Conservation (phyloP, 1,284 basidiomycete genomes). For the Tylopilus sp. region DNA sequence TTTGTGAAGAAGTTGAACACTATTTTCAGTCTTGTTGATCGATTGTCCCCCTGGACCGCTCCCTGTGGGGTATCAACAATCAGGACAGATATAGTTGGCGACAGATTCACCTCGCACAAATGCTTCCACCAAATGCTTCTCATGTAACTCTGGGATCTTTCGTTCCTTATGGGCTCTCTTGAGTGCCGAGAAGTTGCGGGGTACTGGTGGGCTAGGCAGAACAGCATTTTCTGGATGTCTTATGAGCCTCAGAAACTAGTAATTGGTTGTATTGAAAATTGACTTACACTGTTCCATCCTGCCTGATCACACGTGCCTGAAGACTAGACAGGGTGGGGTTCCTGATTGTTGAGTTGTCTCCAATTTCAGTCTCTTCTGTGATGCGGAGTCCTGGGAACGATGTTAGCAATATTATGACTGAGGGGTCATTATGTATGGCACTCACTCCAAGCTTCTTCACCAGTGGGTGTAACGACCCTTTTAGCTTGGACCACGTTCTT, state of each 20-base stretch:
- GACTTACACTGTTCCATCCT: slow-evolving; percentile 36
- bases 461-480: slow-evolving; percentile 35
- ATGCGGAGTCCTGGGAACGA: slow-evolving; percentile 51
- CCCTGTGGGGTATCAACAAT: slow-evolving; percentile 40
- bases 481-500: slow-evolving; percentile 71
- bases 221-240: slow-evolving; percentile 41
- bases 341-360: slow-evolving; percentile 69
- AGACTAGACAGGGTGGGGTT: slow-evolving; percentile 44
- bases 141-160: slow-evolving; percentile 58
- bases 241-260: slow-evolving; percentile 32
- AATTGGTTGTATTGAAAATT: slow-evolving; percentile 11
- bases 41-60: slow-evolving; percentile 84
- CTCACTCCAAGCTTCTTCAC: slow-evolving; percentile 55
- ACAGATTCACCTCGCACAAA: slow-evolving; percentile 66
- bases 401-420: background rate
- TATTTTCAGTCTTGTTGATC: slow-evolving; percentile 82
- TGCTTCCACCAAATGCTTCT: slow-evolving; percentile 70
- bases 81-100: background rate
- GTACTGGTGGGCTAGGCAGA: slow-evolving; percentile 31
- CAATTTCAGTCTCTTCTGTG: slow-evolving; percentile 69
- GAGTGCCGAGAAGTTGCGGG: slow-evolving; percentile 60
- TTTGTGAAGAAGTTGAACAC: slow-evolving; percentile 75
- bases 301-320: slow-evolving; percentile 42
- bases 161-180: slow-evolving; percentile 64
- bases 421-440: slow-evolving; percentile 17